These are phyloP conservation scores for Diatrype stigma DNA, from an alignment of 2,329 filamentous ascomycete species.

Conservation along the genomic window DNA sequence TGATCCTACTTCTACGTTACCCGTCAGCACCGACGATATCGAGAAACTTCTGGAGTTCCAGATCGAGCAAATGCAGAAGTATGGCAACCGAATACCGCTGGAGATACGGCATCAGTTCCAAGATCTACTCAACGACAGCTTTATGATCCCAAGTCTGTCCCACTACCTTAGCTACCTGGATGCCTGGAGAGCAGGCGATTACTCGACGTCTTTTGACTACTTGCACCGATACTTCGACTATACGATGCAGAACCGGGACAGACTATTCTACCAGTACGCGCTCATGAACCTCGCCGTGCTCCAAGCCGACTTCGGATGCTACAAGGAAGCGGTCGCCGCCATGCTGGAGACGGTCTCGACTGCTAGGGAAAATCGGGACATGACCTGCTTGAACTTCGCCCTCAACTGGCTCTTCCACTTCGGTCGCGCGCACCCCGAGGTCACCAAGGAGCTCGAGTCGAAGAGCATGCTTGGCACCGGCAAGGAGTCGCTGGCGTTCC, in stretches of 20 bases:
- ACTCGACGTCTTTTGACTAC: conserved; percentile 82
- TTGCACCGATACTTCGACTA: conserved; percentile 97
- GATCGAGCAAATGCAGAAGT: conserved; percentile 79
- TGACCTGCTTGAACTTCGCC: conserved; percentile 88
- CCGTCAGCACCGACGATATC: conserved; percentile 72
- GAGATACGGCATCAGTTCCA: conserved; percentile 69
- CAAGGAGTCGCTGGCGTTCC: conserved; percentile 75
- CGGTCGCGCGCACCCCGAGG: conserved; percentile 74
- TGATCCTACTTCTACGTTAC: conserved; percentile 34
- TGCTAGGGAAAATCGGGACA: conserved; percentile 90
- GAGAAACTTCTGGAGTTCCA: conserved; percentile 83
- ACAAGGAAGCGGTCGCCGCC: conserved; percentile 82
- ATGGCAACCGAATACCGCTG: conserved; percentile 72
- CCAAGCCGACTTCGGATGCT: conserved; percentile 91
- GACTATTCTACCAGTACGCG: conserved; percentile 90
- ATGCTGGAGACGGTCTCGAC: conserved; percentile 95
- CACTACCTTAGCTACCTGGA: conserved; percentile 87
- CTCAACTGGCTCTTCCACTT: conserved; percentile 96
- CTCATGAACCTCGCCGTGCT: conserved; percentile 89
- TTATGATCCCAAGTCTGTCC: conserved; percentile 65
- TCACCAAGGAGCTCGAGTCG: conserved; percentile 66
- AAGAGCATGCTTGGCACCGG: conserved; percentile 72
- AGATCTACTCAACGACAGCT: conserved; percentile 62
- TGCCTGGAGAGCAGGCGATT: conserved; percentile 87
- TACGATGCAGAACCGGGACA: conserved; percentile 80